phyloP scores from a whole-genome alignment of 306 rosid genomes.

The Dalbergia cochinchinensis region DNA sequence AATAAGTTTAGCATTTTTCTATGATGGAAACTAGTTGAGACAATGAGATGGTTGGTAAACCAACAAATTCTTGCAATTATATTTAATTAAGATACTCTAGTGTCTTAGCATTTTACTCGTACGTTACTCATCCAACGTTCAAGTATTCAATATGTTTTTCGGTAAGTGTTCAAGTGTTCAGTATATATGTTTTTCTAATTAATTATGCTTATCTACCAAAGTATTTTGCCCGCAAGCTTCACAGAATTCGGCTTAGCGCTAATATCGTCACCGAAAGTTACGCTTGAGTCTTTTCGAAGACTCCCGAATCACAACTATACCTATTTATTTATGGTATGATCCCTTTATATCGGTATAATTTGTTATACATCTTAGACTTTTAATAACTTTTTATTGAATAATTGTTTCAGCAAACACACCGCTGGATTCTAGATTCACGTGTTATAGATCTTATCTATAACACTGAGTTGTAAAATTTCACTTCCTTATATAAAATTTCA shows the following conservation, averaged over 20 bases:
- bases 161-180: no score
- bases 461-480: no score
- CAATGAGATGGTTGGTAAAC: not conserved
- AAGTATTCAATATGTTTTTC: not conserved
- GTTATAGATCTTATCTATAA: no score
- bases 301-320: not conserved
- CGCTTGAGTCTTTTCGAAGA: not conserved
- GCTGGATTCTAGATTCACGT: no score
- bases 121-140: not conserved
- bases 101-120: not conserved
- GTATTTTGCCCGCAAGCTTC: not conserved
- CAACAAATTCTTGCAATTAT: not conserved
- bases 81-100: not conserved
- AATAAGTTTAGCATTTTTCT: not conserved
- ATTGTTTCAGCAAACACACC: no score
- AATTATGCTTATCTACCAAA: not conserved
- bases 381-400: no score
- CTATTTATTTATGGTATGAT: no score
- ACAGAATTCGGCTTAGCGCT: not conserved
- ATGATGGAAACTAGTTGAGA: not conserved
- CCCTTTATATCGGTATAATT: no score
- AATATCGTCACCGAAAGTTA: not conserved
- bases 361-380: no score
- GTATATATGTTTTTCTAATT: not conserved
- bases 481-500: no score